These are phyloP conservation scores for Bothriochloa decipiens DNA, from an alignment of 176 grass and related monocot genomes.

Conservation along the genomic window DNA sequence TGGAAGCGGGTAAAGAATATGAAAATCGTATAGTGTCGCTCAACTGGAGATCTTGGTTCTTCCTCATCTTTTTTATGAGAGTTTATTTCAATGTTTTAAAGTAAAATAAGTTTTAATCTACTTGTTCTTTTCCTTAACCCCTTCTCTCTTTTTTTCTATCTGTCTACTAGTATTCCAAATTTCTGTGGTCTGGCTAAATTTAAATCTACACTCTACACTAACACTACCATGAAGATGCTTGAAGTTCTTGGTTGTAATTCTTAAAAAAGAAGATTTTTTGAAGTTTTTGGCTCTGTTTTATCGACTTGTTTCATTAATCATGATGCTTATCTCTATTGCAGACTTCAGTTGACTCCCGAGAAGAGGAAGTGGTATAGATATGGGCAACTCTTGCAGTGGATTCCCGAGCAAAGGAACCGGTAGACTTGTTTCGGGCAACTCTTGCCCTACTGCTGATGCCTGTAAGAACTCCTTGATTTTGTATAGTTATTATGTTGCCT, in stretches of 20 bases:
- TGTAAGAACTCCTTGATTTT: background rate
- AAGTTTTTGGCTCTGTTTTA: background rate
- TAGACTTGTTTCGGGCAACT: background rate
- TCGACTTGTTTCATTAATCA: background rate
- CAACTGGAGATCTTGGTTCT: background rate
- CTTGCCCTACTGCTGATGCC: background rate
- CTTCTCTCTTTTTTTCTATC: background rate
- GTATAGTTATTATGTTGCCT: background rate
- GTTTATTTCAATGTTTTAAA: background rate
- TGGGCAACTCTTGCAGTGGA: background rate
- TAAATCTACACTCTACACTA: background rate
- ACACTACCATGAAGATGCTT: background rate
- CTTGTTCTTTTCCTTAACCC: background rate
- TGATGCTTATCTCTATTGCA: background rate
- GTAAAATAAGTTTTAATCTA: background rate
- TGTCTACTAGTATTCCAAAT: background rate
- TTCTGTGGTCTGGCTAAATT: background rate
- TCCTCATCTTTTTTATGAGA: background rate
- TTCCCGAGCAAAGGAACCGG: background rate
- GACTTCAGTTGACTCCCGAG: background rate
- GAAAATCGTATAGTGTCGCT: background rate
- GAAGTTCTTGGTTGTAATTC: background rate
- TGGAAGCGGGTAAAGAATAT: background rate
- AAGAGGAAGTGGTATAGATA: slow-evolving; percentile 3
- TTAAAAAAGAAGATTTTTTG: too few species aligned